Percentiles rank a stretch among this genome's conserved stretches.
phyloP scores from a whole-genome alignment of 331 rosid genomes.

The Cydonia oblonga region DNA sequence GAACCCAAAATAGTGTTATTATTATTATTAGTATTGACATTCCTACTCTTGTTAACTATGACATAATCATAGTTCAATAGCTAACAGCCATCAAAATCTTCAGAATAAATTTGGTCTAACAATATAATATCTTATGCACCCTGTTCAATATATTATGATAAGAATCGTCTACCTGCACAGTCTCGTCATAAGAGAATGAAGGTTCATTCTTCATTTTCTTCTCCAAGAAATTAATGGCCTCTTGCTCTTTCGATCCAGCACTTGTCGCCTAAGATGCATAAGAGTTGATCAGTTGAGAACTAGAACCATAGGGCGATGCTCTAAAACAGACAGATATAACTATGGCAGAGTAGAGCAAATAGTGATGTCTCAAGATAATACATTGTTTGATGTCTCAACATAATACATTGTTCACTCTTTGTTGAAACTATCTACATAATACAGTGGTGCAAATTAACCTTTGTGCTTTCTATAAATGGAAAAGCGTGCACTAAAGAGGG shows the following conservation, averaged over 20 bases:
- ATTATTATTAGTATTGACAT: too few relatives aligned
- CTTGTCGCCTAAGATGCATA: constrained; percentile 74
- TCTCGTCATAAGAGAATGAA: constrained; percentile 78
- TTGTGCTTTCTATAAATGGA: background rate
- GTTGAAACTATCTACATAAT: background rate
- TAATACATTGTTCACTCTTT: background rate
- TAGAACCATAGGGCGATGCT: background rate
- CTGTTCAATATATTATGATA: background rate
- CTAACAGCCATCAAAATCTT: background rate
- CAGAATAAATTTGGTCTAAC: background rate
- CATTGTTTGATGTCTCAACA: too few relatives aligned
- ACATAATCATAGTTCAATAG: background rate
- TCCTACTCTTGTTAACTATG: background rate
- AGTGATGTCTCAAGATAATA: background rate
- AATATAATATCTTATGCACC: background rate
- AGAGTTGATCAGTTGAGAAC: background rate
- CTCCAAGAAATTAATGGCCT: constrained; percentile 96
- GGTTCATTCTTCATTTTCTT: constrained; percentile 99
- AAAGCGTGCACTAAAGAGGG: background rate
- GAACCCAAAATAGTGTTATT: background rate
- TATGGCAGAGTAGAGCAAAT: background rate
- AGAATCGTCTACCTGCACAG: constrained; percentile 65
- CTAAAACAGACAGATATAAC: background rate
- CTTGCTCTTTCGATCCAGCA: constrained; percentile 97
- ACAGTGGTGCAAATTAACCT: background rate